Percentiles rank a stretch among this genome's conserved stretches.
These are phyloP conservation scores for Vanrija sp. DNA, from an alignment of 1,284 basidiomycete genomes.

Conservation along the genomic window DNA sequence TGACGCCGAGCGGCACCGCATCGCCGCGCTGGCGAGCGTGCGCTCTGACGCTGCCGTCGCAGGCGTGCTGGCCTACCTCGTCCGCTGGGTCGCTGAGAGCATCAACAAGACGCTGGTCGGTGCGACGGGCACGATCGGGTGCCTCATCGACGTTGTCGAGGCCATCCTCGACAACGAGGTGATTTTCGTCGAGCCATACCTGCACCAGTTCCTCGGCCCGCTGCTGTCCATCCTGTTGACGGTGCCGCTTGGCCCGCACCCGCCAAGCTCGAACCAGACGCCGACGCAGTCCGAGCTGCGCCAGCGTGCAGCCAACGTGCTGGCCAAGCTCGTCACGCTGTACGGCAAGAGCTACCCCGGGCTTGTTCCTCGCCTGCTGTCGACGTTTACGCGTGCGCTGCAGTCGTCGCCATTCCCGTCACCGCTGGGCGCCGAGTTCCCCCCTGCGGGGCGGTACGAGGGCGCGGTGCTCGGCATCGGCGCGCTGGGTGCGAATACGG, in stretches of 20 bases:
- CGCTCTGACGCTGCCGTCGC: slow-evolving; percentile 87
- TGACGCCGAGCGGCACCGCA: slow-evolving; percentile 57
- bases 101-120: slow-evolving; percentile 56
- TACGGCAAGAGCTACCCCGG: slow-evolving; percentile 54
- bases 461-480: slow-evolving; percentile 80
- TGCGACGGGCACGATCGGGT: slow-evolving; percentile 66
- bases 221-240: slow-evolving; percentile 87
- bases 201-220: slow-evolving; percentile 93
- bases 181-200: slow-evolving; percentile 95
- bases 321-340: slow-evolving; percentile 62
- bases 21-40: slow-evolving; percentile 84
- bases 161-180: slow-evolving; percentile 77
- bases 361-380: slow-evolving; percentile 63
- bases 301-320: slow-evolving; percentile 70
- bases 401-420: slow-evolving; percentile 40
- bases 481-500: slow-evolving; percentile 75
- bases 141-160: slow-evolving; percentile 73
- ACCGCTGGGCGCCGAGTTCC: slow-evolving; percentile 34
- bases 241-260: slow-evolving; percentile 60
- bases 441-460: slow-evolving; percentile 64
- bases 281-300: slow-evolving; percentile 57
- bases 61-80: slow-evolving; percentile 89
- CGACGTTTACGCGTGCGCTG: slow-evolving; percentile 83
- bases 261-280: slow-evolving; percentile 26
- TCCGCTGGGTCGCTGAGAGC: slow-evolving; percentile 89